Base-by-base conservation (phyloP, 2,329 filamentous ascomycete genomes). In the Aureobasidium mangrovei region DNA sequence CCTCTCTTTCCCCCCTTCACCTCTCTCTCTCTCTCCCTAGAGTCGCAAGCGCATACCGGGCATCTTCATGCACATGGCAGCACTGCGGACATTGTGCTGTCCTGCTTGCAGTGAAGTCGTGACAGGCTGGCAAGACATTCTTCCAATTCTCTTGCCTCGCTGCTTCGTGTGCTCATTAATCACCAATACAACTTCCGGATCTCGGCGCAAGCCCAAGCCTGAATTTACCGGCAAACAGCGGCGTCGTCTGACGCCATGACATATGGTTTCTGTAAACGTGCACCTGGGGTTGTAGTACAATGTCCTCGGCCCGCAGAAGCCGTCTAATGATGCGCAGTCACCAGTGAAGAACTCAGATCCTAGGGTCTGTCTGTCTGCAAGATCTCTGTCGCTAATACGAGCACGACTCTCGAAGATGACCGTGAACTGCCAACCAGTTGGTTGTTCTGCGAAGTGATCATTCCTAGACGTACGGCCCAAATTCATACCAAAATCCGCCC, bases 171-270 rank as follows among this genome's bases (percentile, higher is more conserved):
- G 26, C 26, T 39, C 10, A 35, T 18, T n/a, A 18, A 18, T 18
- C 18, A 18, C 27, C 18, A 29, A 31, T 6, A 6, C 12, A 49
- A 26, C 32, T 28, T 36, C 8, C 10, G 28, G 38, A 49, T 49
- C n/a, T 40, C 46, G 10, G 46, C 7, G n/a, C 35, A 49, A 27
- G 2, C 10, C 28, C 12, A 4, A 7, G 18, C 47, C 38, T 52
- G n/a, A 27, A 9, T 35, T 49, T 52, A 42, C 47, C 47, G 47
- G 36, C 47, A 52, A 7, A 52, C 8, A 35, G 47, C 47, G 47
- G 3, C 24, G 46, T 9, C n/a, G 10, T 9, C 36, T 41, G 46
- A 49, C 36, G 47, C 31, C 12, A 42, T 52, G 39, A 41, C 31
- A 35, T 41, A 10, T 42, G 38, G 6, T 2, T 10, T 29, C 33